A percentile compares a stretch with the other conserved stretches of the same genome.
Conservation (phyloP, 2,329 filamentous ascomycete genomes). For the Alternaria arbusti region DNA sequence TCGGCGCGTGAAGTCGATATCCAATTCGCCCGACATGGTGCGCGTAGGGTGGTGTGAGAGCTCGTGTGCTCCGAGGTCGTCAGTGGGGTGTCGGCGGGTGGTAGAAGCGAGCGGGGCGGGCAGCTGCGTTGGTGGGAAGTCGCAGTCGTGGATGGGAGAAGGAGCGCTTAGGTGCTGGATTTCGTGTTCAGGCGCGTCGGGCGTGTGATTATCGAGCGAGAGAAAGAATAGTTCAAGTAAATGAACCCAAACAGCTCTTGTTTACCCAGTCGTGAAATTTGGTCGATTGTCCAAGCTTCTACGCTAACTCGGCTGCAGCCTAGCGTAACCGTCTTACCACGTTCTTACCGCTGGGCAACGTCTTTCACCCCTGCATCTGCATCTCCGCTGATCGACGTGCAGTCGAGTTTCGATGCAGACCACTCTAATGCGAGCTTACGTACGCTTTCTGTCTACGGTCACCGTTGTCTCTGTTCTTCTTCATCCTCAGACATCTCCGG, state of each 20-base stretch:
- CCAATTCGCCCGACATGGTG: conserved; percentile 50
- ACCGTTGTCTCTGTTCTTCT: background rate
- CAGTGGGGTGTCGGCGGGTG: conserved; percentile 24
- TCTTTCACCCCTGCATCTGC: conserved; percentile 14
- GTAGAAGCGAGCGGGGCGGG: conserved; percentile 26
- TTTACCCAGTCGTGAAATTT: conserved; percentile 38
- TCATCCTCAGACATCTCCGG: background rate
- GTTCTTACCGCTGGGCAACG: conserved; percentile 8
- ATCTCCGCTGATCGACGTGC: conserved; percentile 14
- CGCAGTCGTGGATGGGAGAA: conserved; percentile 1
- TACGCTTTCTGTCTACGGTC: background rate
- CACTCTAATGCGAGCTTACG: background rate
- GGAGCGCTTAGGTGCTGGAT: background rate
- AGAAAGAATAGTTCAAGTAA: conserved; percentile 21
- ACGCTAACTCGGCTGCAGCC: conserved; percentile 13
- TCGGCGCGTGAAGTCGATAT: conserved; percentile 82
- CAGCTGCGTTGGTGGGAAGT: conserved; percentile 1
- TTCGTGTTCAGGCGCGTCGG: background rate
- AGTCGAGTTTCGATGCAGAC: background rate
- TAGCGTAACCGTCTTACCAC: conserved; percentile 19
- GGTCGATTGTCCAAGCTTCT: conserved; percentile 16
- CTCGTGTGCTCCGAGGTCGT: conserved; percentile 39
- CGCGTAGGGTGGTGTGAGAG: conserved; percentile 9
- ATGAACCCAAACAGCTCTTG: conserved; percentile 30
- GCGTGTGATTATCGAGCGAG: conserved; percentile 7